These are phyloP conservation scores for Botrytis fragariae DNA, from an alignment of 2,329 filamentous ascomycete genomes.

Conservation along the genomic window DNA sequence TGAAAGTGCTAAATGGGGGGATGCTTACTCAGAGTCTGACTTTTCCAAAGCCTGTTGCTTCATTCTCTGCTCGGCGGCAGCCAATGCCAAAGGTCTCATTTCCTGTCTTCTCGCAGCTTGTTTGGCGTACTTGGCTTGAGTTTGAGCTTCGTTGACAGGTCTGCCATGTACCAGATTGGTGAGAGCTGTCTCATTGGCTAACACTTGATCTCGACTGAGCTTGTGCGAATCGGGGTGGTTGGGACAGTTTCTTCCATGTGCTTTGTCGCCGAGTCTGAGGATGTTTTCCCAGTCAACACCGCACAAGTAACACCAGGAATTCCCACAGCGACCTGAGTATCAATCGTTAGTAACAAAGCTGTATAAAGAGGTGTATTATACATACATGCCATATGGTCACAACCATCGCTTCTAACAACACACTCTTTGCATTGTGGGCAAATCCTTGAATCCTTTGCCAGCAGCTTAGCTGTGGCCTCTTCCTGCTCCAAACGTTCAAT, in stretches of 20 bases:
- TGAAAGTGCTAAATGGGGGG: not conserved
- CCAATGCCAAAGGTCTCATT: constrained; percentile 23
- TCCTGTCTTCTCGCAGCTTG: constrained; percentile 19
- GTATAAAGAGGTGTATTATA: not conserved
- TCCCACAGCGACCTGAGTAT: constrained; percentile 25
- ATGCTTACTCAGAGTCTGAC: not conserved
- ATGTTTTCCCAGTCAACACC: constrained; percentile 29
- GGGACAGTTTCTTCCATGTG: constrained; percentile 22
- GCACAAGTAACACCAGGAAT: constrained; percentile 31
- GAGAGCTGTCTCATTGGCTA: constrained; percentile 12
- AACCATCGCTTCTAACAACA: constrained; percentile 27
- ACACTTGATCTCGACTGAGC: not conserved
- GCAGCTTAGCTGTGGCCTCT: constrained; percentile 30
- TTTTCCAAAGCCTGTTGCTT: not conserved
- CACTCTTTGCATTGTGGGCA: constrained; percentile 30
- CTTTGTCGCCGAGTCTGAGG: constrained; percentile 24
- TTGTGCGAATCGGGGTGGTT: not conserved
- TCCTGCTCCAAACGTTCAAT: constrained; percentile 32
- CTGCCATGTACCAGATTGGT: constrained; percentile 27
- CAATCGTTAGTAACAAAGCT: not conserved
- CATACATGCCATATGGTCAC: constrained; percentile 32
- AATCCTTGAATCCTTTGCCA: constrained; percentile 27
- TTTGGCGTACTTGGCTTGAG: constrained; percentile 18
- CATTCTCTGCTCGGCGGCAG: constrained; percentile 26
- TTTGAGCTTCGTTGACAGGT: constrained; percentile 23